Conservation (phyloP, 2,329 filamentous ascomycete genomes). For the Neodidymelliopsis sp. region DNA sequence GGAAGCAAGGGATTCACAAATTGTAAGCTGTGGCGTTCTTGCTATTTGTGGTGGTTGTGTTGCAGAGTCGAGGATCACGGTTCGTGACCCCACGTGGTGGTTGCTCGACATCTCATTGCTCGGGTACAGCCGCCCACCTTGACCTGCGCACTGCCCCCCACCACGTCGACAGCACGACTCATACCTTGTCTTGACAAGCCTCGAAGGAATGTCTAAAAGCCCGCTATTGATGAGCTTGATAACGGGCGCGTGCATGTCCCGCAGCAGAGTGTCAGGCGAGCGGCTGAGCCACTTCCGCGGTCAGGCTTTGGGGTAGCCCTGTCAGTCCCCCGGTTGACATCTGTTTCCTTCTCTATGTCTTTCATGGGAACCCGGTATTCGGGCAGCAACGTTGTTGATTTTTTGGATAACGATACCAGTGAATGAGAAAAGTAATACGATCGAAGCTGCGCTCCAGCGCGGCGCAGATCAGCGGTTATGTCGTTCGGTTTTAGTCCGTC, state of each 20-base stretch:
- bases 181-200: background rate
- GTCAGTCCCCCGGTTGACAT: constrained; percentile 12
- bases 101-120: constrained; percentile 29
- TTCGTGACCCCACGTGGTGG: constrained; percentile 32
- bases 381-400: constrained; percentile 21
- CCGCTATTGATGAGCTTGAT: background rate
- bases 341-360: constrained; percentile 16
- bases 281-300: constrained; percentile 25
- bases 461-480: constrained; percentile 32
- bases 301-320: constrained; percentile 23
- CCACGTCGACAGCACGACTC: background rate
- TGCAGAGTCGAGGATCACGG: background rate
- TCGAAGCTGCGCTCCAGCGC: constrained; percentile 39
- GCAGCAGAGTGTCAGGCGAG: constrained; percentile 6
- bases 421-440: constrained; percentile 31
- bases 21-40: background rate
- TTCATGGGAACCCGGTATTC: constrained; percentile 22
- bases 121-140: constrained; percentile 11
- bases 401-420: constrained; percentile 13
- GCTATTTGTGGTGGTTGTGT: background rate
- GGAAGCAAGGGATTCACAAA: background rate
- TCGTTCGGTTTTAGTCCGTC: constrained; percentile 43
- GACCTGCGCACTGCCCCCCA: background rate
- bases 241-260: constrained; percentile 16
- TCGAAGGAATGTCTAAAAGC: background rate